A percentile compares a stretch with the other conserved stretches of the same genome.
phyloP scores from a whole-genome alignment of 2,329 filamentous ascomycete species.

The Arthrobotrys conoides region DNA sequence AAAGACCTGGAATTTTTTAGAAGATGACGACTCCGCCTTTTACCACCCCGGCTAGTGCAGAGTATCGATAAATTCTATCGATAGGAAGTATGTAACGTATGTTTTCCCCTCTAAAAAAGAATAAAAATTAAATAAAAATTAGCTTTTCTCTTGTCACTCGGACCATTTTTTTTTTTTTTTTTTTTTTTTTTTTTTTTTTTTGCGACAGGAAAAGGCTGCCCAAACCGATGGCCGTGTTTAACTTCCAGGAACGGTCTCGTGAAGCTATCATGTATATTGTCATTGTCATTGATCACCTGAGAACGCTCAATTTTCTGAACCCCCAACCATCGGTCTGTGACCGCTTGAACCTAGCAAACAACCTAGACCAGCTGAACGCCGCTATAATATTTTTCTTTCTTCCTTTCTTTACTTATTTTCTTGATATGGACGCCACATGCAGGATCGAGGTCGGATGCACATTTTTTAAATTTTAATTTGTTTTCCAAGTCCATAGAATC shows the following conservation, averaged over 20 bases:
- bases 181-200: slow-evolving; percentile 6
- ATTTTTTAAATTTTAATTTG: slow-evolving; percentile 35
- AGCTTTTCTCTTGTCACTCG: slow-evolving; percentile 23
- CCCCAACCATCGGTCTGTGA: slow-evolving; percentile 53
- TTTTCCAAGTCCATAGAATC: slow-evolving; percentile 32
- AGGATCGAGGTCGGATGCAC: slow-evolving; percentile 45
- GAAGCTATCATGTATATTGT: slow-evolving; percentile 59
- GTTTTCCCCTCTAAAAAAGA: slow-evolving; percentile 21
- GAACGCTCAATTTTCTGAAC: slow-evolving; percentile 53
- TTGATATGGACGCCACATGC: slow-evolving; percentile 41
- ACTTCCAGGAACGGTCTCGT: slow-evolving; percentile 61
- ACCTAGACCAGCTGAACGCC: slow-evolving; percentile 53
- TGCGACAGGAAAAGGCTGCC: slow-evolving; percentile 39
- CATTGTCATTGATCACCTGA: slow-evolving; percentile 59
- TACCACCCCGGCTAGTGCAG: slow-evolving; percentile 38
- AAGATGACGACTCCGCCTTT: slow-evolving; percentile 42
- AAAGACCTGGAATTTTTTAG: slow-evolving; percentile 20
- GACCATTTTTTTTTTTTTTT: too few species aligned
- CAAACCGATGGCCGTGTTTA: slow-evolving; percentile 53
- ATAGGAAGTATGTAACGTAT: slow-evolving; percentile 1
- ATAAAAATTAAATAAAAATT: too few species aligned
- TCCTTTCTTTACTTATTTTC: slow-evolving; percentile 2
- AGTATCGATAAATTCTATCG: slow-evolving; percentile 47
- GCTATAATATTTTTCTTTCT: slow-evolving; percentile 41
- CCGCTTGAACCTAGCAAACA: slow-evolving; percentile 27